phyloP scores from a whole-genome alignment of 1,284 basidiomycete species.

The Cutaneotrichosporon arboriforme region DNA sequence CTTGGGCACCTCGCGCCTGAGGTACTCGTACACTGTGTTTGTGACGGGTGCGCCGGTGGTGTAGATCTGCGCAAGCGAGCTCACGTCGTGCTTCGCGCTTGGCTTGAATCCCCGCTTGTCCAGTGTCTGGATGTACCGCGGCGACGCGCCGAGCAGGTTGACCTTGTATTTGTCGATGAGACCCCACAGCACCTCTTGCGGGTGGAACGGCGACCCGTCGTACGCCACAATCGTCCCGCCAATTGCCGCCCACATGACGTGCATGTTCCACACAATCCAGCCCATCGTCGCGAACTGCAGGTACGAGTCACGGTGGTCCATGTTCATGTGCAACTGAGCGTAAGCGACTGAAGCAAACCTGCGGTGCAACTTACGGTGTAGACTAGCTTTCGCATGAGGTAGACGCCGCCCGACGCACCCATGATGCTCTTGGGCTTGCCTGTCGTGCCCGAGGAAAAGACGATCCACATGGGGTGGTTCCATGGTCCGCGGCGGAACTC shows the following conservation, averaged over 20 bases:
- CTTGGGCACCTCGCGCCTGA: slow-evolving; percentile 15
- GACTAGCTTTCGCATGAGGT: slow-evolving; percentile 21
- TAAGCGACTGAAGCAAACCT: no score
- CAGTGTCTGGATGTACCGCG: slow-evolving; percentile 29
- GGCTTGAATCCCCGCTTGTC: slow-evolving; percentile 17
- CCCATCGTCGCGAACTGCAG: slow-evolving; percentile 37
- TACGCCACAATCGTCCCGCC: slow-evolving; percentile 35
- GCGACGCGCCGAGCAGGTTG: slow-evolving; percentile 32
- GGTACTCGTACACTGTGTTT: slow-evolving; percentile 26
- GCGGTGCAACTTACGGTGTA: background rate
- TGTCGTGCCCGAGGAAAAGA: slow-evolving; percentile 44
- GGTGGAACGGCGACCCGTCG: slow-evolving; percentile 41
- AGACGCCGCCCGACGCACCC: slow-evolving; percentile 29
- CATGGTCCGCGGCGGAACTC: slow-evolving; percentile 24
- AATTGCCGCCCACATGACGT: slow-evolving; percentile 24
- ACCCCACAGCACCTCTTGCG: slow-evolving; percentile 26
- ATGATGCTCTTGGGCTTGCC: slow-evolving; percentile 47
- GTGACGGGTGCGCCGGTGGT: slow-evolving; percentile 38
- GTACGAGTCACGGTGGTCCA: slow-evolving; percentile 27
- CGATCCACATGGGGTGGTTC: slow-evolving; percentile 37
- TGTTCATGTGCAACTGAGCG: slow-evolving; percentile 9
- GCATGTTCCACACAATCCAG: slow-evolving; percentile 43
- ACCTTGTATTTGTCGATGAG: slow-evolving; percentile 32
- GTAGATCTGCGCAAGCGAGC: slow-evolving; percentile 30
- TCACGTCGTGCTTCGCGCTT: slow-evolving; percentile 18